Conservation (phyloP, 768 basidiomycete genomes). For the Rhodosporidiobolus odoratus region DNA sequence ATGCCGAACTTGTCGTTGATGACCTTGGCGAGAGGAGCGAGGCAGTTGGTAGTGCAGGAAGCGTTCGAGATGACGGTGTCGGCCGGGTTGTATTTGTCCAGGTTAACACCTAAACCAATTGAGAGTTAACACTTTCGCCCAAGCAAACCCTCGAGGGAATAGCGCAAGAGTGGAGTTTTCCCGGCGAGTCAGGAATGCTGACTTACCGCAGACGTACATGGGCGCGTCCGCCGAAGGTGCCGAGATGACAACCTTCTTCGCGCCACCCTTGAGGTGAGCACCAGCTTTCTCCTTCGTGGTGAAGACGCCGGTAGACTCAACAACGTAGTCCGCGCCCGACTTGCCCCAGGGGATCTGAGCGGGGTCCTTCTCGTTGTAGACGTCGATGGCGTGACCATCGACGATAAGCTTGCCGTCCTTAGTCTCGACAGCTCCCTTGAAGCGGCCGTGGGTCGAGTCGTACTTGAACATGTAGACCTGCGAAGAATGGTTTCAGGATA, state of each 20-base stretch:
- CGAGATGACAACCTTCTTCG: constrained; percentile 99
- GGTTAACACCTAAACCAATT: constrained; percentile 62
- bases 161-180: too few species aligned
- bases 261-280: constrained; percentile 93
- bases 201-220: constrained; percentile 74
- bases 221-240: constrained; percentile 95
- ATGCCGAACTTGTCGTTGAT: constrained; percentile 96
- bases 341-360: constrained; percentile 73
- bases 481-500: neutral
- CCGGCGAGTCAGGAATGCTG: neutral
- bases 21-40: constrained; percentile 98
- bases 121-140: neutral
- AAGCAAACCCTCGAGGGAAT: too few species aligned
- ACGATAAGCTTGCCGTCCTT: constrained; percentile 86
- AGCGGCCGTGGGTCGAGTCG: constrained; percentile 87
- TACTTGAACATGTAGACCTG: constrained; percentile 99
- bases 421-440: constrained; percentile 72
- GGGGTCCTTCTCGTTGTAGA: constrained; percentile 84
- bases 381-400: constrained; percentile 66
- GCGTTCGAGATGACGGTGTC: constrained; percentile 93
- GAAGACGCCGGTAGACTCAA: constrained; percentile 99
- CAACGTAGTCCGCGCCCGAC: constrained; percentile 81
- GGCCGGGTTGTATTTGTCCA: constrained; percentile 81
- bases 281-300: constrained; percentile 89
- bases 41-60: constrained; percentile 99